Base-by-base conservation (phyloP, 2,329 filamentous ascomycete species). In the Cercospora berteroae region DNA sequence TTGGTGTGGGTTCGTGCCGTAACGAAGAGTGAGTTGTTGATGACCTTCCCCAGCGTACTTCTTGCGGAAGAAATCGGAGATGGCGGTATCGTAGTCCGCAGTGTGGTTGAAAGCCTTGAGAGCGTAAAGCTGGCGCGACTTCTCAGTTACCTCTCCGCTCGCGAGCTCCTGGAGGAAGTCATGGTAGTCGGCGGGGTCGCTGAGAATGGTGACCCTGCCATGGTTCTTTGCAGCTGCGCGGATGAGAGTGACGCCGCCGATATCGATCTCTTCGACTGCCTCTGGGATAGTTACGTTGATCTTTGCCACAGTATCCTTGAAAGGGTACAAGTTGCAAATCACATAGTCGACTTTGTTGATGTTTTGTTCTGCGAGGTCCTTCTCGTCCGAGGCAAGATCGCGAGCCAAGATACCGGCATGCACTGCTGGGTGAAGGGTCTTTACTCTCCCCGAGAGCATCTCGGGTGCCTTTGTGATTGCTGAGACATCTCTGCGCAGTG, bases 71-170 rank as follows among this genome's bases (percentile, higher is more conserved):
- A 97, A 99, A 77, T 92, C 92, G 39, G 94, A 90, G 79, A 99
- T 99, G 74, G 95, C 92, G 52, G 88, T 87, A 79, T 99, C 95
- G 81, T 99, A 99, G 80, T 97, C 93, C 72, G 95, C 93, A 44
- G 95, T 99, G 82, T 98, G 95, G 83, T 97, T 93, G 78, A 99
- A 99, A 16, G 95, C 95, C 87, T 99, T 99, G 76, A 98, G 88
- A 27, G 95, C 94, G 78, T 97, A 97, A 66, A 88, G 84, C 80
- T 96, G 93, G 74, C 94, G 90, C 84, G 89, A 96, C 68, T 88
- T 85, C 79, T 96, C 92, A 64, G 90, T 89, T 76, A 99, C 90
- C 79, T 94, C 92, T 70, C 94, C 94, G 72, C 90, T 79, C 80
- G 93, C 90, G 31, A 99, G 88, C 83, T 97, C 94, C 79, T 90